Base-by-base conservation (phyloP, 2,329 filamentous ascomycete species). In the Talaromyces islandicus region DNA sequence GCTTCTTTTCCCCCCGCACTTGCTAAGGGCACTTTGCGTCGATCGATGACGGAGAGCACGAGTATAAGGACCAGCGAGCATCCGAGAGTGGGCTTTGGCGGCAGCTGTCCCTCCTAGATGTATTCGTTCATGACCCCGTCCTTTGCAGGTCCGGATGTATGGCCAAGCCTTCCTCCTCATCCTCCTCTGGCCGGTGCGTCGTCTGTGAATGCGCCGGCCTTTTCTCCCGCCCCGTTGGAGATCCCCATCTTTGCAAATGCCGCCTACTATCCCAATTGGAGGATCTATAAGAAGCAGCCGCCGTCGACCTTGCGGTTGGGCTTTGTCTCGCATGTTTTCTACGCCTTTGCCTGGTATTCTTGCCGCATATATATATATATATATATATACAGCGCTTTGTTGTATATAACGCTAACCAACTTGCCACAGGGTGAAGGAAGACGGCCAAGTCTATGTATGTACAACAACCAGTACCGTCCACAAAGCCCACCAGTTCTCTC, bases 221-320 rank as follows among this genome's bases (percentile, higher is more conserved):
- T 63, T 62, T 64, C 54, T 27, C 55, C 59, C 14, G 30, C 52
- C 58, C 68, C 71, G 6, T 70, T 71, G 50, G 71, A 77, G 43
- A 71, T 77, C 24, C 72, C 75, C 11, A 68, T 76, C 54, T 77
- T 71, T 66, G 68, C 84, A 69, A 94, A 94, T 73, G 90, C 88
- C 24, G 88, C 91, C 19, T 94, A 93, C 76, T 94, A 91, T 73
- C 89, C 89, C n/a, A 93, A 91, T 74, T 86, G 85, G 77, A 81
- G 86, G 61, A 84, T 91, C 65, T 91, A 92, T 75, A 81, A 83
- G 60, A 84, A 87, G 64, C 85, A 90, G 67, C 88, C 88, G 17
- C 90, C 90, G 0, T 89, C 85, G 1, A 85, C 85, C 59, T 78
- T 93, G 69, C 89, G 90, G 71, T 85, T 91, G 72, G 85, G 85